Evolutionary conservation across 2,329 filamentous ascomycete species (phyloP), one percentile per base, ranked within the genome.

Genomic region (Didymellaceae sp.): DNA sequence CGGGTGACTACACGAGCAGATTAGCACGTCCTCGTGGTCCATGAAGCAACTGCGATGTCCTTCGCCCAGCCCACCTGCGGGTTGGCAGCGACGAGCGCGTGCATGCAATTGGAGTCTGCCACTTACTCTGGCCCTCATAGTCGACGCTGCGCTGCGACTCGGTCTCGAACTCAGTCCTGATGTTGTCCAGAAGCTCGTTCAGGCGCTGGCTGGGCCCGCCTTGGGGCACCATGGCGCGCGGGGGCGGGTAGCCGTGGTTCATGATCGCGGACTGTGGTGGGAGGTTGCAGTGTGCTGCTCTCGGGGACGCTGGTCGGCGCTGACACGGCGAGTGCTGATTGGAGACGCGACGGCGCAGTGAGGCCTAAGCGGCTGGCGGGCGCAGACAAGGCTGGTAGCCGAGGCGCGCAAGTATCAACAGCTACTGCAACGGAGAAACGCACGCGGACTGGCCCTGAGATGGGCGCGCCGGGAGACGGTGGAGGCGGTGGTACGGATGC

Each of bases 111-210:
- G 18, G n/a, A 24, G 24, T 6, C 1, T 10, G n/a, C 18, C 54
- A 86, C 91, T 81, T 86, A 97, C 93, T 89, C 74, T 96, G 91
- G 73, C 93, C 90, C 73, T 99, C 93, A 73, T 91, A 95, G 65
- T 91, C 90, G 72, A 90, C 90, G 59, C 86, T 89, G 63, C 90
- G 86, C 59, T 89, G 86, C 63, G 87, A 82, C 74, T 95, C 89
- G 54, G 82, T 87, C 61, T 97, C 93, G 64, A 97, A 97, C 76
- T 99, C 94, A 68, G 85, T 83, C 70, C 93, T 87, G 65, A 99
- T 85, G 73, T 91, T 88, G 49, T 97, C 93, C 69, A 99, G 82
- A 58, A 97, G 85, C 80, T 99, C 93, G 62, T 89, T 91, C 65
- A 97, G 81, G 62, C 94, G 91, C 77, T 80, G 83, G 53, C 89